A percentile compares a stretch with the other conserved stretches of the same genome.
Conservation (phyloP, 352 stramenopile species). For the Pelagophyceae sp. region DNA sequence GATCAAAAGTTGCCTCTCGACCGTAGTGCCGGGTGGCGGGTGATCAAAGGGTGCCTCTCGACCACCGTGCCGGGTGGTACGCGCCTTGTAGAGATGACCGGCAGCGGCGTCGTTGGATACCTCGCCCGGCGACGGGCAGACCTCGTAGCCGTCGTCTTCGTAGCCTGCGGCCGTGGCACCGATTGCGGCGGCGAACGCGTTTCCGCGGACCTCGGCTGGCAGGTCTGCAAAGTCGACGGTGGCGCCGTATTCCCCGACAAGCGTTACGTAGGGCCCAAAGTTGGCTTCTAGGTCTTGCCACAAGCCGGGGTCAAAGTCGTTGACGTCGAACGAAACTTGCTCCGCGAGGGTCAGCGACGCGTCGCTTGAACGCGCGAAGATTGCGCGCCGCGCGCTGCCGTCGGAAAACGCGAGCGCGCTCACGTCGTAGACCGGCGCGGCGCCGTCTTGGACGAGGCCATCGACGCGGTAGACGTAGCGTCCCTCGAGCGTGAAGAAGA, state of each 20-base stretch:
- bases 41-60: too few species aligned
- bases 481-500: conserved; percentile 15
- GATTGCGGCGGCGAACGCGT: not conserved
- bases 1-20: too few species aligned
- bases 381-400: not conserved
- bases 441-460: conserved; percentile 13
- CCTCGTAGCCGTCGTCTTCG: conserved; percentile 24
- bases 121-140: conserved; percentile 28
- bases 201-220: not conserved
- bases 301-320: conserved; percentile 26
- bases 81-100: not conserved
- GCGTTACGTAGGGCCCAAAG: not conserved
- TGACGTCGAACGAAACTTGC: conserved; percentile 14
- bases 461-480: conserved; percentile 27
- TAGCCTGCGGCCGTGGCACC: not conserved
- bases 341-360: not conserved
- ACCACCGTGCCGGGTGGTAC: too few species aligned
- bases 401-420: conserved; percentile 1
- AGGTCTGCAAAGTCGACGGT: conserved; percentile 25
- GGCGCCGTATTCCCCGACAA: conserved; percentile 15
- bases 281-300: conserved; percentile 10
- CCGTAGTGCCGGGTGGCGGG: too few species aligned
- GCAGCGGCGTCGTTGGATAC: conserved; percentile 22
- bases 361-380: not conserved
- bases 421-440: not conserved